Evolutionary conservation across 2,329 filamentous ascomycete species (phyloP).

Genomic region (Aspergillus neotritici): DNA sequence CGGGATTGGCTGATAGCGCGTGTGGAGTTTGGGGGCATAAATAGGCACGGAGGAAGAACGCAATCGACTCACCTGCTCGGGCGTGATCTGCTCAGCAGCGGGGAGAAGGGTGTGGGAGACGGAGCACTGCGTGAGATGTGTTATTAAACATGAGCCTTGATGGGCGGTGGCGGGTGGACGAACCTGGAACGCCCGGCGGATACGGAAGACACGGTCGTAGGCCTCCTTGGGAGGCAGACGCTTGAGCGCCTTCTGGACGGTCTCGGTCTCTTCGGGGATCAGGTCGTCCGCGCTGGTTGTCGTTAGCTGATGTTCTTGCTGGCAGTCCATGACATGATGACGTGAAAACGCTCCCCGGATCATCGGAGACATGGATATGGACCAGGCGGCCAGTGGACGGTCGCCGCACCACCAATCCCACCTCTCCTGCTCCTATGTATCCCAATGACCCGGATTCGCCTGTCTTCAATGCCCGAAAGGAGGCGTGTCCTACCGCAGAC

Average conservation of each 20-base stretch:
- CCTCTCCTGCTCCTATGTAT: neutral
- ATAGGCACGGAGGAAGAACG: constrained; percentile 5
- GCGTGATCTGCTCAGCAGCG: constrained; percentile 61
- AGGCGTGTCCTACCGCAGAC: constrained; percentile 64
- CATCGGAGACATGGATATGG: constrained; percentile 7
- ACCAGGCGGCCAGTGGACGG: neutral
- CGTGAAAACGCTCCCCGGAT: constrained; percentile 3
- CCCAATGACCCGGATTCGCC: constrained; percentile 7
- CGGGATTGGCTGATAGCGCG: constrained; percentile 30
- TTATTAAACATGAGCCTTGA: constrained; percentile 18
- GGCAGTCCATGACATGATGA: constrained; percentile 3
- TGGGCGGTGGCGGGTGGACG: constrained; percentile 13
- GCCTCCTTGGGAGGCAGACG: constrained; percentile 83
- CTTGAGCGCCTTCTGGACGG: constrained; percentile 80
- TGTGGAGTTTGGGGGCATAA: constrained; percentile 22
- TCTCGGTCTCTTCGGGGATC: constrained; percentile 85
- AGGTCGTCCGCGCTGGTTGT: constrained; percentile 78
- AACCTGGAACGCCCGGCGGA: constrained; percentile 91
- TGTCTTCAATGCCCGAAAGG: constrained; percentile 10
- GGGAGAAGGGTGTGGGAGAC: constrained; percentile 61
- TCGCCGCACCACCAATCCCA: neutral
- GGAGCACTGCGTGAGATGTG: constrained; percentile 50
- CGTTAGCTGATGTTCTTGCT: constrained; percentile 7
- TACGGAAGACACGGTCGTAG: constrained; percentile 96
- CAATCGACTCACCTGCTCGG: constrained; percentile 53